phyloP scores from a whole-genome alignment of 169 alveolate species.

The Eimeria mitis region DNA sequence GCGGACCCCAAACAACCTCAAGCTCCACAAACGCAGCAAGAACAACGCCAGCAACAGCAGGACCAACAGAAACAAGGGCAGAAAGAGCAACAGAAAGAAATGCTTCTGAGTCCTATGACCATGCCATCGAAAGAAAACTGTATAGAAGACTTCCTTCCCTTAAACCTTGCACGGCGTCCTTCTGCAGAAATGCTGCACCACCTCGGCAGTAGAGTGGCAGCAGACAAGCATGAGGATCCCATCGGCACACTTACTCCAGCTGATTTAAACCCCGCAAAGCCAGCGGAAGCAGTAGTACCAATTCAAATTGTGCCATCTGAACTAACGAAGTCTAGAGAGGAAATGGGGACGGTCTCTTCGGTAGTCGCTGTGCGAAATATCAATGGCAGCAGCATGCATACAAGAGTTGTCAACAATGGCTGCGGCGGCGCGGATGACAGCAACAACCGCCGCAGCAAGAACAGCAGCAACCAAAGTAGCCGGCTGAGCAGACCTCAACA shows the following conservation, averaged over 20 bases:
- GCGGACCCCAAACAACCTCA: neutral
- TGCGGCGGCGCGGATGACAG: conserved; percentile 9
- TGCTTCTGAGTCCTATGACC: neutral
- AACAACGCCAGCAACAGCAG: conserved; percentile 2
- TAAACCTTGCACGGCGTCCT: neutral
- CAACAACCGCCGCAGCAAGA: neutral
- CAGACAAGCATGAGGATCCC: neutral
- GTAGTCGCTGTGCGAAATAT: neutral
- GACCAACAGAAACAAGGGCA: neutral
- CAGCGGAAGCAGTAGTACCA: neutral
- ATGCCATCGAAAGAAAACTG: neutral
- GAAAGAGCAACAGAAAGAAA: neutral
- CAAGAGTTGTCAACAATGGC: too few relatives aligned
- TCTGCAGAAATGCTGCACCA: conserved; percentile 50
- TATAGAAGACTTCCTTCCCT: conserved; percentile 6
- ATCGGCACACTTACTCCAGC: neutral
- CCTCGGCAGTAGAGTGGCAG: neutral
- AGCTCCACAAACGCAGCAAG: neutral
- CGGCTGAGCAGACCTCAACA: conserved; percentile 2
- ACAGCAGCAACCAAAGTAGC: neutral
- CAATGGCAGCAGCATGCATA: neutral
- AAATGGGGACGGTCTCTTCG: neutral
- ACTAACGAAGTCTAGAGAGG: neutral
- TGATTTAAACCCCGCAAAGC: neutral
- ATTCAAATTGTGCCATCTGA: neutral